These are phyloP conservation scores for Pilatotrama ljubarskyi DNA, from an alignment of 768 basidiomycete genomes.

Conservation along the genomic window DNA sequence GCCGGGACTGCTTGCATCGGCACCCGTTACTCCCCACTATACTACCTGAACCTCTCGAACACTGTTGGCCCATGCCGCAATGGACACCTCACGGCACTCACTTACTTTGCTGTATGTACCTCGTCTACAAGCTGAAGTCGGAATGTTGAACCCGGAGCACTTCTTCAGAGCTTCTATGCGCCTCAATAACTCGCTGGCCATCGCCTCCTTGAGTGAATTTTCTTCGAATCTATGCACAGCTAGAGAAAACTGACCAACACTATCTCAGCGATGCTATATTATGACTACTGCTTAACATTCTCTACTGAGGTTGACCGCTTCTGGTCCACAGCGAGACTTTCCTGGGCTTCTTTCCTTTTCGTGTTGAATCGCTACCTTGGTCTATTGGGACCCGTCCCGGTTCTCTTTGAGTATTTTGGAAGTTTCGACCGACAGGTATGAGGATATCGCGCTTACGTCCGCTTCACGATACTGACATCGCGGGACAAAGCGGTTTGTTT, in stretches of 20 bases:
- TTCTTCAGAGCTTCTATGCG: not conserved
- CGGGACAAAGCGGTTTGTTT: not conserved
- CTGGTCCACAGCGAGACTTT: slow-evolving; percentile 36
- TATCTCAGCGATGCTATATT: slow-evolving; percentile 33
- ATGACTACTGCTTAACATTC: slow-evolving; percentile 50
- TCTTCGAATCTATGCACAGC: not conserved
- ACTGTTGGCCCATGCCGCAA: too few relatives aligned
- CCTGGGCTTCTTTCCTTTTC: slow-evolving; percentile 22
- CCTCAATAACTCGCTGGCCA: not conserved
- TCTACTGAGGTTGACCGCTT: slow-evolving; percentile 43
- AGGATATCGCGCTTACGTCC: too few relatives aligned
- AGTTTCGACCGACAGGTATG: not conserved
- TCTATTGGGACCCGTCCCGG: slow-evolving; percentile 24
- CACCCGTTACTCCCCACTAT: too few relatives aligned
- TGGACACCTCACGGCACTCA: too few relatives aligned
- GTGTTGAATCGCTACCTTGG: slow-evolving; percentile 27
- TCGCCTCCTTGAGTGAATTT: not conserved
- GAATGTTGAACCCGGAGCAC: too few relatives aligned
- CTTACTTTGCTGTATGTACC: too few relatives aligned
- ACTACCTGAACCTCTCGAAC: too few relatives aligned
- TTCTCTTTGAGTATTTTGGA: slow-evolving; percentile 16
- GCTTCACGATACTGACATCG: not conserved
- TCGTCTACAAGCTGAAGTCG: too few relatives aligned
- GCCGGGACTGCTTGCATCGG: too few relatives aligned
- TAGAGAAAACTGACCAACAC: not conserved